Base-by-base conservation (phyloP, 1,139 yeast genomes). In the Sugiyamaella castrensis region DNA sequence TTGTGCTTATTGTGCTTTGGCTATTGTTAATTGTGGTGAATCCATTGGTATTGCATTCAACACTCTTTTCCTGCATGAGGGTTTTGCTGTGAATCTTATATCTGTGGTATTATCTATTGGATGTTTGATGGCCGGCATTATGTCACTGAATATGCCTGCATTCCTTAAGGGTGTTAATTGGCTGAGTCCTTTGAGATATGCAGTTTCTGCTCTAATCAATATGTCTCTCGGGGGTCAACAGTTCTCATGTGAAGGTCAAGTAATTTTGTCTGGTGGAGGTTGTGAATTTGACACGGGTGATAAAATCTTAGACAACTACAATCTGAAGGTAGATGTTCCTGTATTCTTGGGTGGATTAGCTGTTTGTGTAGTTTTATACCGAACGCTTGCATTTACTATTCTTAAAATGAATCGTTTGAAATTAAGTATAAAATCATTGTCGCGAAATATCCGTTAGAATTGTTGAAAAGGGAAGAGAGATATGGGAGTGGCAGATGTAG, bases 81-180 rank as follows among this genome's bases (percentile, higher is more conserved):
- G 95, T 0, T 76, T 87, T 57, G 95, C 94, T 0, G 79, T 86
- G 24, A 87, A 85, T 60, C 67, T 87, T 5, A 76, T 87, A 41
- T 76, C 89, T 0, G 76, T 80, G 8, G 62, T 84, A 30, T 67
- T 85, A 43, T 77, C 86, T 2, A 70, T 87, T 50, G 92, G 91
- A 7, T 77, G 84, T 13, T 80, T 84, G 58, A 85, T 87, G 94
- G 87, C 88, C 3, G 96, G 96, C n/a, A 73, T 91, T 5, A 76
- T 88, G 82, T 84, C 96, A 0, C 68, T 86, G 56, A 74, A 82
- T 32, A 80, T 87, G 84, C 88, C 88, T 7, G 69, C 69, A 1
- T 79, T 87, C 47, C 76, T 87, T 61, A 73, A 73, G 55, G 95
- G 82, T 0, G 69, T 84, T 64, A 87, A 87, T 65, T 87, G 81